Evolutionary conservation across 768 basidiomycete species (phyloP).

Genomic region (Termitomyces sp.): DNA sequence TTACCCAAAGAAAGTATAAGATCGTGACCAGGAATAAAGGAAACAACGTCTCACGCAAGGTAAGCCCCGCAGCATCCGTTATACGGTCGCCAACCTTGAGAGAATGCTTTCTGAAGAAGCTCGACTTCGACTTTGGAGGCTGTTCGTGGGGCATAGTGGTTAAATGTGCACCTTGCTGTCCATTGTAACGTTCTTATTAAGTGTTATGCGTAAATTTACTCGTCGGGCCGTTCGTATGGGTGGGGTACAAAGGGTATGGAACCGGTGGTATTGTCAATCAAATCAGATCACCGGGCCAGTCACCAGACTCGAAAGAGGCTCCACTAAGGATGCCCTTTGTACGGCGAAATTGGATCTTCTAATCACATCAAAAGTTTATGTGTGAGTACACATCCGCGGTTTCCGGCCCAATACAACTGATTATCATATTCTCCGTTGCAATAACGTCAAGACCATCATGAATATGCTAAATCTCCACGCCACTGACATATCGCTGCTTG

Average conservation of each 20-base stretch:
- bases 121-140: not conserved
- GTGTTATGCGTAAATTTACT: not conserved
- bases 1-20: constrained; percentile 30
- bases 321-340: not conserved
- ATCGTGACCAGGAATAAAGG: constrained; percentile 30
- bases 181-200: constrained; percentile 1
- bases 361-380: no score
- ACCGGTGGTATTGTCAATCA: not conserved
- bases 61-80: constrained; percentile 25
- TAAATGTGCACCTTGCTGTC: not conserved
- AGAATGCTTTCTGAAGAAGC: constrained; percentile 21
- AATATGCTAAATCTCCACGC: not conserved
- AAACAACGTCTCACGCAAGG: constrained; percentile 24
- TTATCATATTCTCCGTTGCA: not conserved
- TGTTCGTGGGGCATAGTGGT: constrained; percentile 7
- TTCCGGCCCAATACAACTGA: not conserved
- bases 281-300: constrained; percentile 12
- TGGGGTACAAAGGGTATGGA: not conserved
- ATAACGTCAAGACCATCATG: not conserved
- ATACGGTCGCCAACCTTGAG: constrained; percentile 26
- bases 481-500: not conserved
- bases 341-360: not conserved
- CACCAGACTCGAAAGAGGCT: constrained; percentile 11
- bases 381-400: not conserved
- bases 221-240: constrained; percentile 11